Percentiles rank a stretch among this genome's conserved stretches.
Conservation (phyloP, 106 monocot genomes). For the Dendrobium catenatum region DNA sequence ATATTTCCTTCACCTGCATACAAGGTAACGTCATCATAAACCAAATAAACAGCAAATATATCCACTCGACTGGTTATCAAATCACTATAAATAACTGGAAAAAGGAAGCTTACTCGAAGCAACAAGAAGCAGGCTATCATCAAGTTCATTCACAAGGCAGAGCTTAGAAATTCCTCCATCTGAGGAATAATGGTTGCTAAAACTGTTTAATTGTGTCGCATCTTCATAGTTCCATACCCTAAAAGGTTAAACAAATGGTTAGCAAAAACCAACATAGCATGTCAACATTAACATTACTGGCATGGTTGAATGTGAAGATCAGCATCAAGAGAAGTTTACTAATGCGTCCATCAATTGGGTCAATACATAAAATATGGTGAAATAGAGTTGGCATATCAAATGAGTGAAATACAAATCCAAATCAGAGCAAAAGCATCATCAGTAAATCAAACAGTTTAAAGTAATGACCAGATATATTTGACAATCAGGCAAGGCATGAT, state of each 20-base stretch:
- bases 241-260: not conserved
- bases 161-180: conserved; percentile 87
- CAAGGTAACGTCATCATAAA: not conserved
- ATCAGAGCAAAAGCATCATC: too few species aligned
- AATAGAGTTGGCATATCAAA: too few species aligned
- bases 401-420: too few species aligned
- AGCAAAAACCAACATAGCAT: not conserved
- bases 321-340: too few species aligned
- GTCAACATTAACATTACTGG: too few species aligned
- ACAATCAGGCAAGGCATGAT: too few species aligned
- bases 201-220: conserved; percentile 53
- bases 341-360: too few species aligned
- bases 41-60: not conserved
- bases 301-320: too few species aligned
- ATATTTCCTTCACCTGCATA: conserved; percentile 88
- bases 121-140: conserved; percentile 87
- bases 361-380: too few species aligned
- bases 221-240: conserved; percentile 99
- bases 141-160: conserved; percentile 93
- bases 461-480: too few species aligned
- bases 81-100: not conserved
- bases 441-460: too few species aligned
- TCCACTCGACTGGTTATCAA: not conserved
- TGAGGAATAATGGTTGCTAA: conserved; percentile 72
- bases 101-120: conserved; percentile 55